A percentile compares a stretch with the other conserved stretches of the same genome.
Conservation (phyloP, 805 yeast genomes). For the Wickerhamiella hasegawae region DNA sequence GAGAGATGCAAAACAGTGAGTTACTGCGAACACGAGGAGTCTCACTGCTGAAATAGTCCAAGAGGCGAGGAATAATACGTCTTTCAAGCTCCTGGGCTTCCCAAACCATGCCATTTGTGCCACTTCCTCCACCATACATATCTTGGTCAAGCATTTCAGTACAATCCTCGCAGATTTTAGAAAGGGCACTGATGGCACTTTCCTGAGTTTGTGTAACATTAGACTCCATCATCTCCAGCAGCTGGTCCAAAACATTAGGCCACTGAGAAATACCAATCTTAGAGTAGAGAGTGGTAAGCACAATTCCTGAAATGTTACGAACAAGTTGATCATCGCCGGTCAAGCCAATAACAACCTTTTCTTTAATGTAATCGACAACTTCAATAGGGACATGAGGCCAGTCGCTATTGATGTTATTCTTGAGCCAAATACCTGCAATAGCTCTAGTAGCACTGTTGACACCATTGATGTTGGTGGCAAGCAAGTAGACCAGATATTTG, state of each 20-base stretch:
- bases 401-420: conserved; percentile 44
- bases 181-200: conserved; percentile 67
- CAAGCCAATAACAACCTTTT: conserved; percentile 32
- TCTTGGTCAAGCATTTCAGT: conserved; percentile 47
- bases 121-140: conserved; percentile 33
- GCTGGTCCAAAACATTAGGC: conserved; percentile 58
- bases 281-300: conserved; percentile 65
- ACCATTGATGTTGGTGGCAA: conserved; percentile 36
- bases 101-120: no score
- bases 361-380: conserved; percentile 30
- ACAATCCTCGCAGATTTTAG: conserved; percentile 84
- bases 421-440: conserved; percentile 74
- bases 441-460: conserved; percentile 50
- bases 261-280: conserved; percentile 51
- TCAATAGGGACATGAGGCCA: conserved; percentile 21
- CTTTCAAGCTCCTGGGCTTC: neutral
- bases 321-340: conserved; percentile 41
- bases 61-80: conserved; percentile 35
- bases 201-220: conserved; percentile 37
- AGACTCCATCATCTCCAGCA: conserved; percentile 43
- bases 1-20: conserved; percentile 58
- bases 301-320: conserved; percentile 80
- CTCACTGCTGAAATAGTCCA: conserved; percentile 30
- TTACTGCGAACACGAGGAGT: conserved; percentile 36
- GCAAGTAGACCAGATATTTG: conserved; percentile 58